Evolutionary conservation across 2,329 filamentous ascomycete genomes (phyloP).

Genomic region (Pseudogymnoascus sp.): DNA sequence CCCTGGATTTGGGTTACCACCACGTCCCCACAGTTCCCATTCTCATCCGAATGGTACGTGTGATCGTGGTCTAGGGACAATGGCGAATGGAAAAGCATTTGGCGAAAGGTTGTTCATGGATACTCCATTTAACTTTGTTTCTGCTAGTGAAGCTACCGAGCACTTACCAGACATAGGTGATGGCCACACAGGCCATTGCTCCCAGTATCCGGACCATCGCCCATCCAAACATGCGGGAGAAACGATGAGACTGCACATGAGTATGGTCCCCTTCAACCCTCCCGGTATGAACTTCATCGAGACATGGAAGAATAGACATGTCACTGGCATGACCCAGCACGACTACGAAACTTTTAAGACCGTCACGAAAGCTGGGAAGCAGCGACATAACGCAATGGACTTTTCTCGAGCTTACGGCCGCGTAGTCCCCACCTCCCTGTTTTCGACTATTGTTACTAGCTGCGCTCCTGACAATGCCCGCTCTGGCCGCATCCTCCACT

Average conservation of each 20-base stretch:
- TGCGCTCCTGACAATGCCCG: constrained; percentile 46
- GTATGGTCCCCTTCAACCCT: constrained; percentile 52
- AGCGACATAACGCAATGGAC: constrained; percentile 17
- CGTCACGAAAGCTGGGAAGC: constrained; percentile 18
- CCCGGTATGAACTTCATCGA: constrained; percentile 45
- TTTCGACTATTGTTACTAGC: constrained; percentile 56
- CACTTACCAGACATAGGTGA: constrained; percentile 60
- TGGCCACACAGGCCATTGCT: constrained; percentile 52
- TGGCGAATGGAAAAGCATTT: constrained; percentile 54
- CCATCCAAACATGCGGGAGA: constrained; percentile 36
- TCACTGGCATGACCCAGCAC: constrained; percentile 31
- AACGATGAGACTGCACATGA: constrained; percentile 39
- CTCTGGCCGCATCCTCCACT: constrained; percentile 53
- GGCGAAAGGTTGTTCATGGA: constrained; percentile 42
- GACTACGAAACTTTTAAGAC: constrained; percentile 37
- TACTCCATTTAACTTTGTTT: constrained; percentile 55
- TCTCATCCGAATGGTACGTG: constrained; percentile 41
- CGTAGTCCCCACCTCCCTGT: constrained; percentile 43
- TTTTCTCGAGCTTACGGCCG: constrained; percentile 41
- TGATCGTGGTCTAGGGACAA: constrained; percentile 43
- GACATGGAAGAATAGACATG: constrained; percentile 35
- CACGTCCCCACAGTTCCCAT: constrained; percentile 53
- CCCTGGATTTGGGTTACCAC: constrained; percentile 52
- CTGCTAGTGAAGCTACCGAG: constrained; percentile 43
- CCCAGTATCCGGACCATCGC: constrained; percentile 62